phyloP scores from a whole-genome alignment of 2,329 filamentous ascomycete species.

The Sarocladium brachiariae region DNA sequence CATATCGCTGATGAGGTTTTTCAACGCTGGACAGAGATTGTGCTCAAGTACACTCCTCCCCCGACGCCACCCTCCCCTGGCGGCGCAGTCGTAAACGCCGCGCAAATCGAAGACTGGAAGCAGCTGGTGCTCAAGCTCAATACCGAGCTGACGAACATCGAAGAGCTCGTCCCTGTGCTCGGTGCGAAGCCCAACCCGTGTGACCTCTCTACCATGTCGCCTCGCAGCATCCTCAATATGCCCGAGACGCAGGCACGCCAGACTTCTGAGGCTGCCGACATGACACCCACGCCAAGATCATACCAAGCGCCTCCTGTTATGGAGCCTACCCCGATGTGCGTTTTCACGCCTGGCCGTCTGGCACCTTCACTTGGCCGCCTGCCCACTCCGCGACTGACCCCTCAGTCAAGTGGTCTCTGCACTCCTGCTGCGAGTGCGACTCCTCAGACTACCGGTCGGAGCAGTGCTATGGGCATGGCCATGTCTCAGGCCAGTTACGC shows the following conservation, averaged over 20 bases:
- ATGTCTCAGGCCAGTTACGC: constrained; percentile 48
- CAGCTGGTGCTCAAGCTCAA: constrained; percentile 50
- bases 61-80: constrained; percentile 50
- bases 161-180: constrained; percentile 37
- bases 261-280: constrained; percentile 5
- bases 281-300: constrained; percentile 33
- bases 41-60: constrained; percentile 78
- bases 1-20: constrained; percentile 88
- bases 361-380: constrained; percentile 49
- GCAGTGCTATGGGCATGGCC: constrained; percentile 53
- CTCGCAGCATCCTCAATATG: constrained; percentile 38
- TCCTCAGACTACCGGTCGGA: constrained; percentile 40
- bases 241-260: constrained; percentile 20
- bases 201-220: constrained; percentile 31
- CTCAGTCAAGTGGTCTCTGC: constrained; percentile 47
- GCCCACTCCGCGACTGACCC: constrained; percentile 53
- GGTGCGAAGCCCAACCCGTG: constrained; percentile 23
- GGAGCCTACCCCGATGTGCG: constrained; percentile 38
- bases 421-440: constrained; percentile 54
- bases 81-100: constrained; percentile 30
- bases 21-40: constrained; percentile 88
- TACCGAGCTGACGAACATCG: constrained; percentile 51
- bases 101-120: constrained; percentile 50
- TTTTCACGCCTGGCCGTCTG: constrained; percentile 38
- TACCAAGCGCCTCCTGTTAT: constrained; percentile 36